Base-by-base conservation (phyloP, 305 asterid species). In the Fraxinus albicans region DNA sequence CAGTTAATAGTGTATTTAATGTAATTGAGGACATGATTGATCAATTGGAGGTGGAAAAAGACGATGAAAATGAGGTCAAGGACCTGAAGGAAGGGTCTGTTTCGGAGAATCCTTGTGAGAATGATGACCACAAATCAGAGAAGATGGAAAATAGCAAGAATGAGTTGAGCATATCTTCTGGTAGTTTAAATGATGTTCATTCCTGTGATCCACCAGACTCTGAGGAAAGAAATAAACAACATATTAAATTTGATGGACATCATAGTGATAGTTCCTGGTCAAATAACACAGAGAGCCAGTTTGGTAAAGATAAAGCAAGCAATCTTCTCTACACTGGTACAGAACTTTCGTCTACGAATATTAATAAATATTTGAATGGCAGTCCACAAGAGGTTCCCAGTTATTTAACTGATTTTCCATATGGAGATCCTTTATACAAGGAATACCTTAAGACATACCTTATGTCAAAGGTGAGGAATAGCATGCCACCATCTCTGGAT, bases 21-120 rank as follows among this genome's bases (percentile, higher is more conserved):
- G 98, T 93, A 78, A 89, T 96, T 67, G 98, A 92, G 88, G 95
- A 82, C 90, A 88, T 96, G 97, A 90, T 96, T 86, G 90, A 94
- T 84, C 91, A 90, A 86, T 85, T 93, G 81, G 98, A 92, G 81
- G 95, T 77, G 77, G 92, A 86, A 58, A 88, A 86, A 80, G 91
- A 85, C 69, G 79, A 83, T 72, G 87, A 79, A 76, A 86, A 83
- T 83, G 86, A 77, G 85, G 87, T 23, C 81, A 78, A 86, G 82
- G 88, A 87, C 73, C 84, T 31, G 85, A 84, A 78, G 58, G 80
- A 84, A 44, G 85, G 53, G 34, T 79, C 90, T 44, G 36, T 55
- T 63, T 33, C 88, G 47, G 79, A 89, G 83, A 85, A 87, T 70
- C 84, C 85, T 72, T 81, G 3, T 73, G 80, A n/a, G 17, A 67